Evolutionary conservation across 345 rosid genomes (phyloP), one percentile per base, ranked within the genome.

Genomic region (Gossypium longicalyx): DNA sequence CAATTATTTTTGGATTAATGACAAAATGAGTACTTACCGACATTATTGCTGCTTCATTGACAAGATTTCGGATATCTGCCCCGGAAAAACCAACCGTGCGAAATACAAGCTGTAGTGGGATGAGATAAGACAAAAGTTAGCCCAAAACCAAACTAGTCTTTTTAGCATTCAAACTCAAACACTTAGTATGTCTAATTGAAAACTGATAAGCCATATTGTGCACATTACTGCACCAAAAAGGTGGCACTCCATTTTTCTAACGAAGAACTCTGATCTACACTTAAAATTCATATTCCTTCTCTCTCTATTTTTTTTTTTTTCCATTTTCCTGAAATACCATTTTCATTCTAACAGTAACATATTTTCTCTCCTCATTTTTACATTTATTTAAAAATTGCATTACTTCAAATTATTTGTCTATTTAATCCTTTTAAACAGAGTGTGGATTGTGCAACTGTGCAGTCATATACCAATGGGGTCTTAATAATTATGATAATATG

Each of bases 31-130:
- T 48, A 88, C 97, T 83, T 89, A 94, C 98, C 68, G 98, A 87
- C 98, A 92, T 94, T 62, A 94, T 92, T 73, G 95, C 98, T 59
- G 98, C 92, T 86, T 94, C 97, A 76, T 94, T 92, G 66, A 94
- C 98, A 77, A 91, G 97, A 88, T 92, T 94, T 29, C 93, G 86
- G 53, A 94, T 92, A 84, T 94, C 98, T 74, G 98, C 98, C 16
- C 98, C 98, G 9, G 97, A 92, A 84, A 89, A 94, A 52, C 97
- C 98, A 83, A 91, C 93, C 0, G 97, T 92, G 49, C 98, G 90
- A 77, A 92, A 91, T 64, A 94, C 98, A 85, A 94, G 93, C 98
- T 94, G 87, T 53, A 76, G 61, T 58, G 41, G 67, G 62, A 75
- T 48, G 41, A 43, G 16, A 67, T 65, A 38, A 52, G 41, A 63